These are phyloP conservation scores for Daldinia grandis DNA, from an alignment of 495 filamentous ascomycete species.

Conservation along the genomic window DNA sequence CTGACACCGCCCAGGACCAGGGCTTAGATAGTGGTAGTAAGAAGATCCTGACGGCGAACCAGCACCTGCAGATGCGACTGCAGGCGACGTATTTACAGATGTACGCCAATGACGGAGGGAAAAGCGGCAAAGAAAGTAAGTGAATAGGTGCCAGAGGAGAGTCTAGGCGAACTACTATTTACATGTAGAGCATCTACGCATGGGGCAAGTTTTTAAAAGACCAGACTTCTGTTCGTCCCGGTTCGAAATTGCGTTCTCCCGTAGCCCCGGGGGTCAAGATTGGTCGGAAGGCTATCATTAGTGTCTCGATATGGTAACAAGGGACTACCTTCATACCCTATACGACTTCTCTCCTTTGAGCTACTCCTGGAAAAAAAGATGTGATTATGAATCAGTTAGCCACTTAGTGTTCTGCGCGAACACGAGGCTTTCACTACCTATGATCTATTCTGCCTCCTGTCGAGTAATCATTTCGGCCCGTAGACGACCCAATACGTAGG, in stretches of 20 bases:
- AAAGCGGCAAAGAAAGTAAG: constrained; percentile 24
- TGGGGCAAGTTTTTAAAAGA: background rate
- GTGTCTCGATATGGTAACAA: no score
- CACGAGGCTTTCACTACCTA: no score
- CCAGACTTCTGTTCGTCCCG: no score
- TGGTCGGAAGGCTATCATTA: no score
- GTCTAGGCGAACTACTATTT: background rate
- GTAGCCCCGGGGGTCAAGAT: no score
- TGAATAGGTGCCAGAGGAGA: background rate
- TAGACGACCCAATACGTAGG: background rate
- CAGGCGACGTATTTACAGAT: constrained; percentile 73
- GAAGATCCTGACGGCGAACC: constrained; percentile 77
- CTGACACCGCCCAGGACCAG: constrained; percentile 36
- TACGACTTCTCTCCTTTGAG: no score
- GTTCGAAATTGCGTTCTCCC: no score
- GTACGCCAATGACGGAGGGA: constrained; percentile 45
- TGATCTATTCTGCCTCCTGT: no score
- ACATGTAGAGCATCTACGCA: background rate
- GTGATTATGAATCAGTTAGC: no score
- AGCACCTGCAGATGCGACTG: constrained; percentile 81
- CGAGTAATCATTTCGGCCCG: background rate
- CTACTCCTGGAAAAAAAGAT: no score
- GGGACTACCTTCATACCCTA: no score
- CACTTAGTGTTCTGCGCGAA: no score
- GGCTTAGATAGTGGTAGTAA: constrained; percentile 24